A percentile compares a stretch with the other conserved stretches of the same genome.
Evolutionary conservation across 1,284 basidiomycete species (phyloP).

Genomic region (Stereum hirsutum): DNA sequence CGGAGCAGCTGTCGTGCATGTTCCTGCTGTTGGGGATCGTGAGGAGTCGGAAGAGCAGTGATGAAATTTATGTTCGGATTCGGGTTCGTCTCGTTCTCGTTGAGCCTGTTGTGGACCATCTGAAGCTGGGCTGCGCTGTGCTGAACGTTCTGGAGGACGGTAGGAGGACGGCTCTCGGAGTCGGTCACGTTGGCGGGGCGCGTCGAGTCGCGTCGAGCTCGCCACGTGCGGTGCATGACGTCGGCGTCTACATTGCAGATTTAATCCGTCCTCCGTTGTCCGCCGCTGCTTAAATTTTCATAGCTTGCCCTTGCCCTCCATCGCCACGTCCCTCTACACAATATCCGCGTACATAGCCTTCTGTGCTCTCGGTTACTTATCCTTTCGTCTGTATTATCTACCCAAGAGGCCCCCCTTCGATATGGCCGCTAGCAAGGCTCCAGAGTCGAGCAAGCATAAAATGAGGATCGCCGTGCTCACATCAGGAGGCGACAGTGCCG

Average conservation of each 20-base stretch:
- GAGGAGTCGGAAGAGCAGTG: slow-evolving; percentile 36
- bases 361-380: too few species aligned
- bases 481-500: slow-evolving; percentile 94
- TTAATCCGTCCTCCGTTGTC: too few species aligned
- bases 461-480: slow-evolving; percentile 93
- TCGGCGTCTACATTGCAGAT: too few species aligned
- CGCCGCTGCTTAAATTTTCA: too few species aligned
- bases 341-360: too few species aligned
- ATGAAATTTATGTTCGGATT: slow-evolving; percentile 74
- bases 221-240: background rate
- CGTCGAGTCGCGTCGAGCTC: background rate
- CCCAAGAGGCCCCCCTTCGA: slow-evolving; percentile 1
- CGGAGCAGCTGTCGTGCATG: slow-evolving; percentile 59
- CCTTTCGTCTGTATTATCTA: background rate
- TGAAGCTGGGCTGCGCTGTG: background rate
- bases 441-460: too few species aligned
- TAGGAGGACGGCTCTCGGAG: background rate
- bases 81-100: slow-evolving; percentile 61
- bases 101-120: slow-evolving; percentile 71
- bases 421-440: background rate
- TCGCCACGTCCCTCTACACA: too few species aligned
- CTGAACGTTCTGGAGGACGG: background rate
- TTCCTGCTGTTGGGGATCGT: slow-evolving; percentile 34
- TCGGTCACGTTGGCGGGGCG: slow-evolving; percentile 1
- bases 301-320: too few species aligned